These are phyloP conservation scores for Mrakia gelida DNA, from an alignment of 768 basidiomycete genomes.

Conservation along the genomic window DNA sequence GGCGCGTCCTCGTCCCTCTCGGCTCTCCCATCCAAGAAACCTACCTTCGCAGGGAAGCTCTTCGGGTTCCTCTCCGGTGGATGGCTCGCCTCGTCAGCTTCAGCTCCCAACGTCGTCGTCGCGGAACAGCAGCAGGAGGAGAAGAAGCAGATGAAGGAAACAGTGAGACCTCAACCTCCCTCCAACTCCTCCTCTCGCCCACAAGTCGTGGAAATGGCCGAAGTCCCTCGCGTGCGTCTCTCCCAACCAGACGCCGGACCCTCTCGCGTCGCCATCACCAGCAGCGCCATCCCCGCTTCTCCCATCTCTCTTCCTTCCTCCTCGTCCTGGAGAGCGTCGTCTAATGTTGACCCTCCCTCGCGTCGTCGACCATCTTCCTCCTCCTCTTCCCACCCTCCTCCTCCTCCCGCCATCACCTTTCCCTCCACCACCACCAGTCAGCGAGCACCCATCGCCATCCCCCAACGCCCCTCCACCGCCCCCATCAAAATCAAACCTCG, in stretches of 20 bases:
- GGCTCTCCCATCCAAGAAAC: not conserved
- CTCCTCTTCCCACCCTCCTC: not conserved
- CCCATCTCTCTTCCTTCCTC: not conserved
- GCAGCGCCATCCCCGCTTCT: not conserved
- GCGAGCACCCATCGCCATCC: slow-evolving; percentile 6
- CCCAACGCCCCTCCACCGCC: not conserved
- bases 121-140: too few relatives aligned
- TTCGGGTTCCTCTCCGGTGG: slow-evolving; percentile 11
- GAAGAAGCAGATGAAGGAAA: too few relatives aligned
- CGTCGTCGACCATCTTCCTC: not conserved
- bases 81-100: not conserved
- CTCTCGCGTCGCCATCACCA: not conserved
- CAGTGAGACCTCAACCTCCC: too few relatives aligned
- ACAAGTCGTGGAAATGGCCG: not conserved
- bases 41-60: not conserved
- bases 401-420: not conserved
- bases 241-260: not conserved
- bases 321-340: too few relatives aligned
- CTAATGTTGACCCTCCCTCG: not conserved
- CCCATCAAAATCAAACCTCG: not conserved
- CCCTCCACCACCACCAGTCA: not conserved
- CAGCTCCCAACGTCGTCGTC: not conserved
- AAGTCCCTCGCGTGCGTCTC: not conserved
- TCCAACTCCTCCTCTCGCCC: too few relatives aligned
- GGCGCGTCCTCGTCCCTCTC: not conserved